Percentiles rank a stretch among this genome's conserved stretches.
These are phyloP conservation scores for Thalia dealbata DNA, from an alignment of 176 grass and related monocot genomes.

Conservation along the genomic window DNA sequence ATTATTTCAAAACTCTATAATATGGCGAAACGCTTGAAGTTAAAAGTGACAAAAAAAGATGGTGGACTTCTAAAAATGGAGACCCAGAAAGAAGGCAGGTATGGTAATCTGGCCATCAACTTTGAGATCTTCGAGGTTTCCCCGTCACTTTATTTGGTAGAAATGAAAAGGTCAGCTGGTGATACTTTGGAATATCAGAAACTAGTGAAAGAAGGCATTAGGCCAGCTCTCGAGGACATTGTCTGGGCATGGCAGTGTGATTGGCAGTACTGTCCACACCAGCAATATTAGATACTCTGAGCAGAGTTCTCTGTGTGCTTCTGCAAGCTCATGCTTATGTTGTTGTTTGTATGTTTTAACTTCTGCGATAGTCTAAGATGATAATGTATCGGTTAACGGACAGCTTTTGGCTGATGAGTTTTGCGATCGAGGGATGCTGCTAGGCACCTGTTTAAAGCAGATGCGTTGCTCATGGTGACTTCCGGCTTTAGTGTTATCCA, in stretches of 20 bases:
- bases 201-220: slow-evolving; percentile 65
- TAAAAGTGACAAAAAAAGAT: slow-evolving; percentile 75
- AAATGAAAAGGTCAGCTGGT: slow-evolving; percentile 67
- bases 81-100: slow-evolving; percentile 61
- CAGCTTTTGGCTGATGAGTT: too few species aligned
- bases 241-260: slow-evolving; percentile 90
- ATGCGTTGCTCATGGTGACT: too few species aligned
- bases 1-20: slow-evolving; percentile 67
- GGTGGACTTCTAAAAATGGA: slow-evolving; percentile 53
- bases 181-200: slow-evolving; percentile 79
- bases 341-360: too few species aligned
- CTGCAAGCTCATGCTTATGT: neutral
- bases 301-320: neutral
- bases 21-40: slow-evolving; percentile 43
- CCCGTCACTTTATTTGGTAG: slow-evolving; percentile 70
- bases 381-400: too few species aligned
- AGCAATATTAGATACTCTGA: neutral
- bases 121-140: slow-evolving; percentile 68
- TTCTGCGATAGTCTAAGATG: too few species aligned
- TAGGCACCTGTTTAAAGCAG: too few species aligned
- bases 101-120: slow-evolving; percentile 63
- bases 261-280: neutral
- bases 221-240: slow-evolving; percentile 73
- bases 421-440: too few species aligned
- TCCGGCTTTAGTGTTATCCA: too few species aligned